Percentiles rank a stretch among this genome's conserved stretches.
Conservation (phyloP, 1,284 basidiomycete genomes). For the Violaceomyces palustris region DNA sequence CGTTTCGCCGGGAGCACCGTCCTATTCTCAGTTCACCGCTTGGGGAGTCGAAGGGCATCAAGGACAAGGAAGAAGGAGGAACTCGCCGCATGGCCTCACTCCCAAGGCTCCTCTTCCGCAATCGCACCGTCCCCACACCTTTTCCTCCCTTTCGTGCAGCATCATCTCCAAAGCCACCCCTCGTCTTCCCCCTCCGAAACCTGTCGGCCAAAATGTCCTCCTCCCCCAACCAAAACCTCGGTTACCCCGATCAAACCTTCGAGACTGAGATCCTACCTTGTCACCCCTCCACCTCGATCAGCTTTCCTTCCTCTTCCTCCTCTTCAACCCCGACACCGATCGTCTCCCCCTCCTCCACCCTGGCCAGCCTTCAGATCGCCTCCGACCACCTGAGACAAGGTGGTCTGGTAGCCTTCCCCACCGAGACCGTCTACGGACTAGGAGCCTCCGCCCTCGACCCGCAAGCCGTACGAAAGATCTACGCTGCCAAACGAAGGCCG, state of each 20-base stretch:
- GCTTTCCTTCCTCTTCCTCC: slow-evolving; percentile 6
- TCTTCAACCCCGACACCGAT: not conserved
- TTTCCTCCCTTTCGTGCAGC: too few species aligned
- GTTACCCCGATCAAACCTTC: slow-evolving; percentile 29
- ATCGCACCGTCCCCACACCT: too few species aligned
- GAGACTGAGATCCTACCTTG: slow-evolving; percentile 16
- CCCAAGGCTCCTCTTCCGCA: too few species aligned
- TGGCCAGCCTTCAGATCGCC: slow-evolving; percentile 34
- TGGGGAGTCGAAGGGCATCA: too few species aligned
- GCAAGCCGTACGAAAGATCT: slow-evolving; percentile 67
- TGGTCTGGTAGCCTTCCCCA: slow-evolving; percentile 76
- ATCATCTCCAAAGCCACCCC: too few species aligned
- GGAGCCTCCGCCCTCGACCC: slow-evolving; percentile 71
- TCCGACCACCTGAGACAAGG: slow-evolving; percentile 37
- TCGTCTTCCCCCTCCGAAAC: too few species aligned
- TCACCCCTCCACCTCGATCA: slow-evolving; percentile 3
- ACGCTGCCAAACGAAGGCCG: slow-evolving; percentile 83
- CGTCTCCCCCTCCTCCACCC: slow-evolving; percentile 21
- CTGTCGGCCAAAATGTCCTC: slow-evolving; percentile 7
- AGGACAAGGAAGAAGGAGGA: too few species aligned
- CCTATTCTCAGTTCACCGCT: too few species aligned
- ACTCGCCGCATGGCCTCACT: too few species aligned
- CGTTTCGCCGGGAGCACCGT: too few species aligned
- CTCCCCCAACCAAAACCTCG: slow-evolving; percentile 1
- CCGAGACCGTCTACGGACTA: slow-evolving; percentile 96